Base-by-base conservation (phyloP, 1,284 basidiomycete species). In the Cutaneotrichosporon sp. region DNA sequence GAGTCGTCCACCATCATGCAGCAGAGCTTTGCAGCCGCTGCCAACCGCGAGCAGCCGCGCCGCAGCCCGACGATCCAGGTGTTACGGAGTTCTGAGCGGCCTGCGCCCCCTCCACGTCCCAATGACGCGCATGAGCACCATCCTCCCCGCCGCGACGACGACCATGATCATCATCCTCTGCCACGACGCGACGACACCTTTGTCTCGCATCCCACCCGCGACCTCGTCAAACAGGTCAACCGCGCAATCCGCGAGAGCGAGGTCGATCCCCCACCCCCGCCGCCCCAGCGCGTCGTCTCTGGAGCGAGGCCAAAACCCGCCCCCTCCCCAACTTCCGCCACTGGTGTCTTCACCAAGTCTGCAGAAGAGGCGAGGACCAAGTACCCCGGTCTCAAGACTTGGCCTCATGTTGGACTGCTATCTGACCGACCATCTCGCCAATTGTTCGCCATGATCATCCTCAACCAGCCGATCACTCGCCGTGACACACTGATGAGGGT, bases 401-500 rank as follows among this genome's bases (percentile, higher is more conserved):
- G 65, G 68, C 60, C 58, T 14, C 34, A 59, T 1, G 56, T 55
- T 0, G 55, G 49, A 1, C 52, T 66, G 11, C 61, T 69, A 2
- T 52, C 32, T n/a, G 62, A 63, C 56, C 65, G 61, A 1, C 67
- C 65, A 0, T 13, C 57, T 5, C 67, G 67, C 9, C 26, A 34
- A 5, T 16, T 55, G 18, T 76, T 75, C 56, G 91, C 89, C 0
- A 82, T 96, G 63, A 88, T 97, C 72, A 88, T 97, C 69, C 85
- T 97, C 64, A 96, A 97, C 76, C 91, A 94, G 69, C 90, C 91
- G 0, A 92, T 95, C 74, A 86, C 86, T 10, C 72, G 78, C 18
- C 69, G 79, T 13, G 72, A 82, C 14, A 84, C 94, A 46, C 84
- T 96, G 55, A 73, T 81, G 16, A 84, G 84, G 11, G 79, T 93